Percentiles rank a stretch among this genome's conserved stretches.
phyloP scores from a whole-genome alignment of 345 rosid genomes.

The Salix purpurea region DNA sequence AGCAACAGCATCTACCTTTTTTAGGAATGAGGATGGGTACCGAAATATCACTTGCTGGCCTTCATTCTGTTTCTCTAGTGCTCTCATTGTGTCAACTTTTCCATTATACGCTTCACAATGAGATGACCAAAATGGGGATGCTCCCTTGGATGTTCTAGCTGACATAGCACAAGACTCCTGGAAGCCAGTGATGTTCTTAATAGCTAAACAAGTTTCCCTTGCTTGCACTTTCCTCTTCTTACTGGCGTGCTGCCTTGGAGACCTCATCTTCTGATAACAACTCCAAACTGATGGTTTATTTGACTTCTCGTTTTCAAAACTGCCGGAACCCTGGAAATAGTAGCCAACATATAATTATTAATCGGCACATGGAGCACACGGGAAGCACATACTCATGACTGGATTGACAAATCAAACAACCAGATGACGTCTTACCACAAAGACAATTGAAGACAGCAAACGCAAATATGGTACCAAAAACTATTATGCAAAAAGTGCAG shows the following conservation, averaged over 20 bases:
- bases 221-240: slow-evolving; percentile 10
- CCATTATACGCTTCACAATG: slow-evolving; percentile 32
- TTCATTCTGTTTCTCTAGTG: slow-evolving; percentile 23
- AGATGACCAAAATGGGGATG: slow-evolving; percentile 31
- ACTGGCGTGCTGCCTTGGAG: slow-evolving; percentile 11
- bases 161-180: slow-evolving; percentile 26
- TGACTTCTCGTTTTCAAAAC: slow-evolving; percentile 21
- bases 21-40: slow-evolving; percentile 2
- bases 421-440: not conserved
- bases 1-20: slow-evolving; percentile 22
- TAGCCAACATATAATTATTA: slow-evolving; percentile 16
- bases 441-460: not conserved
- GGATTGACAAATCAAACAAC: not conserved
- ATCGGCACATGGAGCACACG: not conserved
- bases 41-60: slow-evolving; percentile 6
- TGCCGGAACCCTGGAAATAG: slow-evolving; percentile 33
- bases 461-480: not conserved
- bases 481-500: not conserved
- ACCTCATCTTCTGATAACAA: slow-evolving; percentile 16
- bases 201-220: slow-evolving; percentile 19
- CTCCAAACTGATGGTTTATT: slow-evolving; percentile 18
- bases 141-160: slow-evolving; percentile 39
- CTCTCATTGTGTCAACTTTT: slow-evolving; percentile 27
- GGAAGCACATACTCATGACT: not conserved
- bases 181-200: not conserved